Evolutionary conservation across 2,329 filamentous ascomycete species (phyloP).

Genomic region (Chlorencoelia australis): DNA sequence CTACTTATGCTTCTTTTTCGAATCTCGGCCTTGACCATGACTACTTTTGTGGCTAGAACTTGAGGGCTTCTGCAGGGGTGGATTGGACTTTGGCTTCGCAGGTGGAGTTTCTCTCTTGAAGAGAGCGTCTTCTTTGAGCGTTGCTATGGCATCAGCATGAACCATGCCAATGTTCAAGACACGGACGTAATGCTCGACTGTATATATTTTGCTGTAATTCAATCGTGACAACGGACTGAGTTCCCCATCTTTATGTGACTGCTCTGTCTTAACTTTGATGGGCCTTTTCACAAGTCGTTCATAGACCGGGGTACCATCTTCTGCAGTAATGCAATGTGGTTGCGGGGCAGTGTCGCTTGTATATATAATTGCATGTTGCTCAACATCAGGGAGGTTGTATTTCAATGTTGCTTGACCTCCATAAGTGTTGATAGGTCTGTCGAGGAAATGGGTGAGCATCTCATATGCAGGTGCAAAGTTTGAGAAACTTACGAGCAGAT

Average conservation of each 20-base stretch:
- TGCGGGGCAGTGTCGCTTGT: neutral
- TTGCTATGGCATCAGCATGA: too few species aligned
- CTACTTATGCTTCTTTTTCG: too few species aligned
- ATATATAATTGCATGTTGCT: constrained; percentile 2
- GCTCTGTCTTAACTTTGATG: constrained; percentile 13
- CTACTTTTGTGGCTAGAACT: too few species aligned
- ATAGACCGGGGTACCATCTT: neutral
- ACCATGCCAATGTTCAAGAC: constrained; percentile 14
- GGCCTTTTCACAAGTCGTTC: constrained; percentile 15
- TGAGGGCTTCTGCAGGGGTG: too few species aligned
- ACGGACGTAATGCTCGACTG: constrained; percentile 16
- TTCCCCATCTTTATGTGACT: neutral
- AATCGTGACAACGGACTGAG: constrained; percentile 9
- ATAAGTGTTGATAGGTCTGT: constrained; percentile 19
- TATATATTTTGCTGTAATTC: constrained; percentile 21
- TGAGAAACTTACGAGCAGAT: constrained; percentile 18
- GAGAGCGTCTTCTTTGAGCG: too few species aligned
- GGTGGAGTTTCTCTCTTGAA: too few species aligned
- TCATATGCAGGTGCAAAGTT: too few species aligned
- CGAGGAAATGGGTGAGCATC: neutral
- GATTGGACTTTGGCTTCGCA: too few species aligned
- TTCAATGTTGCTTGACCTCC: constrained; percentile 16
- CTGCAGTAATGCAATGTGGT: neutral
- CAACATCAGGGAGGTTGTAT: constrained; percentile 5
- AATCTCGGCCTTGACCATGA: too few species aligned